Conservation (phyloP, 768 basidiomycete species). For the Suillus subalutaceus region DNA sequence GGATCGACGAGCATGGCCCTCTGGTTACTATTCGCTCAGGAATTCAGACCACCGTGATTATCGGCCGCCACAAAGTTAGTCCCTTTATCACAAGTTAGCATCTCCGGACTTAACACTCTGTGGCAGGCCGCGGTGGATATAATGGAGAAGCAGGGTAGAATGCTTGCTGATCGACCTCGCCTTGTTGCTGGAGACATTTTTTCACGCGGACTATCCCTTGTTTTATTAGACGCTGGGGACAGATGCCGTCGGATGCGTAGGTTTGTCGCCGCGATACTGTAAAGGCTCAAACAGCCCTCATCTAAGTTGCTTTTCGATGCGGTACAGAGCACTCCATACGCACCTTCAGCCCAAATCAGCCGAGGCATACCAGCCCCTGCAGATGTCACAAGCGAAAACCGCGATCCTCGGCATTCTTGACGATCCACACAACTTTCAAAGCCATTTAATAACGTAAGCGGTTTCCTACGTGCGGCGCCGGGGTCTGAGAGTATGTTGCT, state of each 20-base stretch:
- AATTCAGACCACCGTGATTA: background rate
- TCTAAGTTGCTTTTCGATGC: background rate
- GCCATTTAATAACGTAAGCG: background rate
- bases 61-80: background rate
- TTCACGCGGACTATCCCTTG: background rate
- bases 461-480: background rate
- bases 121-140: constrained; percentile 40
- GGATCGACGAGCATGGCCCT: background rate
- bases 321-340: background rate
- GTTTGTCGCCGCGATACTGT: background rate
- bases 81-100: background rate
- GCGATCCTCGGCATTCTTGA: background rate
- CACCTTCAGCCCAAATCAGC: background rate
- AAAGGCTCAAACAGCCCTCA: background rate
- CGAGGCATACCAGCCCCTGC: background rate
- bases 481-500: background rate
- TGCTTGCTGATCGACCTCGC: constrained; percentile 13
- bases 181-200: background rate
- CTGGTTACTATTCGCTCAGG: background rate
- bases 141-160: constrained; percentile 58
- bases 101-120: background rate
- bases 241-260: background rate
- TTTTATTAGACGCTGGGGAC: background rate
- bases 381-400: constrained; percentile 10
- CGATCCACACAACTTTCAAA: background rate